Evolutionary conservation across 148 eudicot species (phyloP), one percentile per base, ranked within the genome.

Genomic region (Silene conica): DNA sequence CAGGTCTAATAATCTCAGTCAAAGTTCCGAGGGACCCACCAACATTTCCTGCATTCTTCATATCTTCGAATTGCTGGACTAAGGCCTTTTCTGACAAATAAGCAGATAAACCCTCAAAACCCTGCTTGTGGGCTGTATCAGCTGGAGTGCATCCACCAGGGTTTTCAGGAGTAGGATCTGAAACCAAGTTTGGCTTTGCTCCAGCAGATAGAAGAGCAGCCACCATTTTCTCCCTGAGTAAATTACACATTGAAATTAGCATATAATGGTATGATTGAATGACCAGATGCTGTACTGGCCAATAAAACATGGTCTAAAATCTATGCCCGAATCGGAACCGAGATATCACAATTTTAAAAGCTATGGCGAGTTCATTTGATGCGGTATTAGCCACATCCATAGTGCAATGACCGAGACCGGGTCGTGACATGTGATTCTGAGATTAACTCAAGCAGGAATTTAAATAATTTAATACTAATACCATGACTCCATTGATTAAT

Each of bases 151-250:
- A 81, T 73, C 98, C 98, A 79, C 86, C 88, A 31, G 93, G 97
- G 73, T 85, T 87, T 69, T 87, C 85, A 69, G 96, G 38, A 70
- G 85, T 90, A 67, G 98, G 97, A 81, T 95, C 97, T 7, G 98
- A 89, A 38, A 95, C 98, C 82, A 91, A 88, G 80, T 86, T 87
- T 66, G 97, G 81, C 82, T 95, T 95, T 74, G 98, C 97, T 15
- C 96, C 97, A 43, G 90, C 97, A 79, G 98, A 92, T 56, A 92
- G 87, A 85, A 95, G 98, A 68, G 86, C 77, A 46, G 92, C 98
- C 54, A 90, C 97, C 93, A 88, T 91, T 78, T 85, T 85, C 82
- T 89, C 91, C 87, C 97, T 94, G 59, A 50, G 89, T 72, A 81
- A 72, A 64, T 26, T 60, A 70, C 63, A 43, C 46, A 21, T 18